phyloP scores from a whole-genome alignment of 2,329 filamentous ascomycete species.

The Claviceps spartinae region DNA sequence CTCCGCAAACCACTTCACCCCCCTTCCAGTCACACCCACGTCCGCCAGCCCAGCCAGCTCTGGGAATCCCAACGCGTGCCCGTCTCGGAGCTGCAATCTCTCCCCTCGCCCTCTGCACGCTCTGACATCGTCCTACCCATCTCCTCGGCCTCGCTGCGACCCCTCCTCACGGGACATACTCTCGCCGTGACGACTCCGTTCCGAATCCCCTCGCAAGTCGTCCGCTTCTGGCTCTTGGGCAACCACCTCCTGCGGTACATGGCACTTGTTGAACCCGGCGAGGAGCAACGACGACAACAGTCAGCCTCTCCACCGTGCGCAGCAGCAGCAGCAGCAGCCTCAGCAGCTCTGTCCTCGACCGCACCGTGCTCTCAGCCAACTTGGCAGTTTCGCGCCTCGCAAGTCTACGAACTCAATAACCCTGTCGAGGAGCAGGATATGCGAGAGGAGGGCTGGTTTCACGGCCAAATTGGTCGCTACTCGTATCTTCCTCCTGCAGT shows the following conservation, averaged over 20 bases:
- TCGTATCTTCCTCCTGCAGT: slow-evolving; percentile 42
- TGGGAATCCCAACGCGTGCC: slow-evolving; percentile 36
- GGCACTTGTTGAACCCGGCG: slow-evolving; percentile 36
- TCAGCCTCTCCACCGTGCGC: slow-evolving; percentile 19
- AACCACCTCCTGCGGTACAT: slow-evolving; percentile 42
- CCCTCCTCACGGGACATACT: slow-evolving; percentile 35
- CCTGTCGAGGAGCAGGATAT: slow-evolving; percentile 38
- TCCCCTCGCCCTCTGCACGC: slow-evolving; percentile 33
- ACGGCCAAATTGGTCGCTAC: slow-evolving; percentile 35
- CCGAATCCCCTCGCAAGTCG: slow-evolving; percentile 39
- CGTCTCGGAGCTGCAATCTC: slow-evolving; percentile 30
- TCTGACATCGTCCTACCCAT: slow-evolving; percentile 43
- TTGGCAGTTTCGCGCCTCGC: slow-evolving; percentile 17
- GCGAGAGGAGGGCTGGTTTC: slow-evolving; percentile 40
- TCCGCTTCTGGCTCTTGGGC: slow-evolving; percentile 51
- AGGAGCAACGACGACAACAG: slow-evolving; percentile 8
- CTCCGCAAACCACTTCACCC: slow-evolving; percentile 17
- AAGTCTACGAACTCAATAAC: slow-evolving; percentile 51
- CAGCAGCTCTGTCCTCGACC: not conserved
- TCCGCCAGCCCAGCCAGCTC: slow-evolving; percentile 15
- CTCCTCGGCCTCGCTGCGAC: slow-evolving; percentile 29
- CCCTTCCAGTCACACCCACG: slow-evolving; percentile 5
- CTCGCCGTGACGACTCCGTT: slow-evolving; percentile 43
- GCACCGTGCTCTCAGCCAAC: not conserved
- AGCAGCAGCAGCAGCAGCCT: not conserved